These are phyloP conservation scores for Ophiocordyceps camponoti-floridani DNA, from an alignment of 2,329 filamentous ascomycete genomes.

Conservation along the genomic window DNA sequence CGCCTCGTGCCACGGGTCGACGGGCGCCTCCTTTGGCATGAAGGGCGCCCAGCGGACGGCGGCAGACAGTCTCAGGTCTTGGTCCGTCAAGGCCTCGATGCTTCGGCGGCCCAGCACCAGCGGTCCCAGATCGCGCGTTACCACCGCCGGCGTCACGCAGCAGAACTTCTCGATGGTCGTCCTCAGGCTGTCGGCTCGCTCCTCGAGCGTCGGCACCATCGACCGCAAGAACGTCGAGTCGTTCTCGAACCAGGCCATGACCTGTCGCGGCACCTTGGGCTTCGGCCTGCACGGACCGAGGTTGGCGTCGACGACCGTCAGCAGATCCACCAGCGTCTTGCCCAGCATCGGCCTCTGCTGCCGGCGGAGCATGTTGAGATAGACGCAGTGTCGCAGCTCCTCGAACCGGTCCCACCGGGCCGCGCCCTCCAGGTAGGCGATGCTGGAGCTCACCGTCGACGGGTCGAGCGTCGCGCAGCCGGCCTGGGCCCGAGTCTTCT, in stretches of 20 bases:
- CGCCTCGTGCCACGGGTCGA: constrained; percentile 83
- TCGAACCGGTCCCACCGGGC: constrained; percentile 53
- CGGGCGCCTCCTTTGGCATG: constrained; percentile 33
- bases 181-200: constrained; percentile 56
- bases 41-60: constrained; percentile 37
- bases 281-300: constrained; percentile 39
- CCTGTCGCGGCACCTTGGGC: constrained; percentile 40
- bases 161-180: constrained; percentile 71
- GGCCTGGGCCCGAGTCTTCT: constrained; percentile 42
- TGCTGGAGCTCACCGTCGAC: constrained; percentile 48
- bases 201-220: constrained; percentile 57
- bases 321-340: constrained; percentile 53
- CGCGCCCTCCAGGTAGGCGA: constrained; percentile 55
- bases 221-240: constrained; percentile 44
- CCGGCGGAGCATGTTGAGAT: constrained; percentile 64
- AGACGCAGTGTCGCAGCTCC: constrained; percentile 64
- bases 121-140: constrained; percentile 58
- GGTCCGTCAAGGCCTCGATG: constrained; percentile 36
- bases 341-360: constrained; percentile 72
- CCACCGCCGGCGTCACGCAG: constrained; percentile 77
- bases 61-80: constrained; percentile 37
- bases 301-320: constrained; percentile 42
- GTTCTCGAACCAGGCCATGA: constrained; percentile 60
- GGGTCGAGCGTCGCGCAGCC: constrained; percentile 40
- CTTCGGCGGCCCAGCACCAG: constrained; percentile 46